Evolutionary conservation across 2,329 filamentous ascomycete genomes (phyloP), one percentile per base, ranked within the genome.

Genomic region (Colletotrichum nymphaeae): DNA sequence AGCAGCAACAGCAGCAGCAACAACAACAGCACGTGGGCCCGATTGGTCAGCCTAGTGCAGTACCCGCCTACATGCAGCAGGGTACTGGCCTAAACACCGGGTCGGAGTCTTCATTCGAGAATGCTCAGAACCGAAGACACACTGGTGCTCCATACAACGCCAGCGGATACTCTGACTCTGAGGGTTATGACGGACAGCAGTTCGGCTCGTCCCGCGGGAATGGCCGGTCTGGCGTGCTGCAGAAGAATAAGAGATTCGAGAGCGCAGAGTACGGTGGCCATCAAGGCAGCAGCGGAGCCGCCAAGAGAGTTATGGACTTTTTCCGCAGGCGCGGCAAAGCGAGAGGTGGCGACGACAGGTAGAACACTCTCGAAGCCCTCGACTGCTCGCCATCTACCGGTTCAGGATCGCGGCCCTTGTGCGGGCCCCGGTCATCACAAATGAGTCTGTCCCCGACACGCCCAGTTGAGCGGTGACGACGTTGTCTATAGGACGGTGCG

Each of bases 231-330:
- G 72, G 74, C 37, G 65, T 67, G 4, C 85, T 97, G 58, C 93
- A 97, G 79, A 98, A 97, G 85, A 93, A 93, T 82, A 95, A 96
- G 83, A 91, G 95, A 76, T 98, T 99, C 78, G 92, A 90, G 1
- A 95, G 98, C 78, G 95, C 94, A 75, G 93, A 94, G 76, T 89
- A 88, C 74, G 87, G 88, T 66, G 90, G 92, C 65, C 92, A 95
- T 79, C 92, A 92, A 37, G 96, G 96, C 57, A 97, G 94, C 82
- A 96, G 92, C 76, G 94, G 94, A 69, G 94, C 95, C 3, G 95
- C 95, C 16, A 93, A 95, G 81, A 92, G 95, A 80, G 97, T 99
- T 52, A 98, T 99, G 95, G 96, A 99, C 84, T 98, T 98, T 83
- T 99, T 99, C 87, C 90, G 97, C 78, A 90, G 95, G 81, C 90